Evolutionary conservation across 164 flowering plant species (phyloP), one percentile per base, ranked within the genome.

Genomic region (Aristolochia californica): DNA sequence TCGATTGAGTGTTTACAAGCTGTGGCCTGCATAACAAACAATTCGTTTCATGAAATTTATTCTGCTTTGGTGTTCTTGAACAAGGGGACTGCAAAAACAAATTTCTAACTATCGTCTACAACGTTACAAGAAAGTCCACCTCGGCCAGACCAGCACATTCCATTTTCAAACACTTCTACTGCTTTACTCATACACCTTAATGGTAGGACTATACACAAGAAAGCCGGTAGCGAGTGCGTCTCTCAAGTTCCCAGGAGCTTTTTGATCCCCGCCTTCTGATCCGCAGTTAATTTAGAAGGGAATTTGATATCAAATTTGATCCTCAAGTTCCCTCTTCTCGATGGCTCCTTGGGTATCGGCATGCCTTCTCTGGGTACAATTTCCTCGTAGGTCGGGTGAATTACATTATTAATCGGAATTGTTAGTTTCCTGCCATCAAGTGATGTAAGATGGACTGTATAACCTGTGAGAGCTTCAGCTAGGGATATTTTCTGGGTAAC

Each of bases 261-360:
- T 71, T 70, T 83, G 60, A 83, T 68, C 22, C 88, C 88, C 10
- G 81, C 63, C 62, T 83, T 85, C 77, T 83, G 93, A 24, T 79
- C 88, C 0, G 75, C 26, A 0, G 80, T 79, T 28, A 85, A 58
- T 72, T 82, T 77, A 0, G 79, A 48, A 2, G 93, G 93, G 48
- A 79, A 87, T 57, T 77, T 78, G 68, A 83, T 72, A 49, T 80
- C 62, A 63, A 87, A 84, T 62, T 87, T 87, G 72, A 87, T 83
- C 58, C 85, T 78, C 62, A 87, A 59, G 68, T 83, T 84, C 0
- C 95, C 95, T 56, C 56, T 76, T 64, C 59, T 84, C 13, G 81
- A 65, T 0, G 91, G 89, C 8, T 87, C 89, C 68, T 87, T 87
- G 0, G 91, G 84, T 2, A 83, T 58, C 0, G 95, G 95, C 95